Percentiles rank a stretch among this genome's conserved stretches.
These are phyloP conservation scores for Fagopyrum tataricum DNA, from an alignment of 148 eudicot genomes.

Conservation along the genomic window DNA sequence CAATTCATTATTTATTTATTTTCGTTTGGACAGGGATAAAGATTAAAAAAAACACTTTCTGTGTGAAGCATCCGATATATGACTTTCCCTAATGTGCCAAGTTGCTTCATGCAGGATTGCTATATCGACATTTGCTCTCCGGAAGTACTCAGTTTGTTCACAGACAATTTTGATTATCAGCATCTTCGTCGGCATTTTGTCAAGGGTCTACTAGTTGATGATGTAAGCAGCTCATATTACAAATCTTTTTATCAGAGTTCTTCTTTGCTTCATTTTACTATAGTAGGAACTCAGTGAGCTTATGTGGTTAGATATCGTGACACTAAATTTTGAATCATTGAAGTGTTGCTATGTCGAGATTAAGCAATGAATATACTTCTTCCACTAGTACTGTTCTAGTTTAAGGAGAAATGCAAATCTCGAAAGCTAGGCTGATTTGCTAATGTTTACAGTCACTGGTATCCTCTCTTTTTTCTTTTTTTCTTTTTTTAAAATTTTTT, in stretches of 20 bases:
- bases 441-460: neutral
- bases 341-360: neutral
- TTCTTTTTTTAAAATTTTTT: too few relatives aligned
- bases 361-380: neutral
- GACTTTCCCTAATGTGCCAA: neutral
- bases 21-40: neutral
- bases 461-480: neutral
- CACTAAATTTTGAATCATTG: neutral
- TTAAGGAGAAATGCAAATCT: neutral
- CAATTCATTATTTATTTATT: neutral
- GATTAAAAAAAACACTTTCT: neutral
- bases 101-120: constrained; percentile 59
- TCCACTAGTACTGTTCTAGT: neutral
- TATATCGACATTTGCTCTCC: constrained; percentile 87
- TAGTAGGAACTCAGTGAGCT: neutral
- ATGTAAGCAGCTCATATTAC: constrained; percentile 41
- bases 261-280: neutral
- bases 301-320: neutral
- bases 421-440: neutral
- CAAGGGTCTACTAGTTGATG: constrained; percentile 83
- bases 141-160: constrained; percentile 83
- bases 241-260: neutral
- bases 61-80: neutral
- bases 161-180: constrained; percentile 97
- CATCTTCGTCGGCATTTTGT: constrained; percentile 94